These are phyloP conservation scores for Porogramme epimiltina DNA, from an alignment of 1,284 basidiomycete genomes.

Conservation along the genomic window DNA sequence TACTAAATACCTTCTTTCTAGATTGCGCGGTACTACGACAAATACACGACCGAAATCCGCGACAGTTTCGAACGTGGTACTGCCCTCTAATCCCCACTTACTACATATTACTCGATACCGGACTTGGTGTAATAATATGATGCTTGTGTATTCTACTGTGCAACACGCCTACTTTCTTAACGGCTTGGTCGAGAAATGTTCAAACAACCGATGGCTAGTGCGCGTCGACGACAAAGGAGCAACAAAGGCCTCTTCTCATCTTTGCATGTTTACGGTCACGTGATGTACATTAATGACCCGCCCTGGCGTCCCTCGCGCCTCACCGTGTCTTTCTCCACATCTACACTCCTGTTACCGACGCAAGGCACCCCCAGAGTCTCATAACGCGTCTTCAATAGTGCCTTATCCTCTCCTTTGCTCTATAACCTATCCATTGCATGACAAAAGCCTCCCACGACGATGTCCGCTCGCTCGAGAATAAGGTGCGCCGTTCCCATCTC, in stretches of 20 bases:
- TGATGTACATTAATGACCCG: background rate
- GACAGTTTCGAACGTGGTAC: conserved; percentile 96
- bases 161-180: background rate
- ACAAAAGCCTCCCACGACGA: background rate
- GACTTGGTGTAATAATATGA: conserved; percentile 1
- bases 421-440: too few relatives aligned
- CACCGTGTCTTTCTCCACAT: background rate
- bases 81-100: conserved; percentile 57
- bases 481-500: conserved; percentile 1
- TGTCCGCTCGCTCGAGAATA: conserved; percentile 18
- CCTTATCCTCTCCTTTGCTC: background rate
- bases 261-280: conserved; percentile 1
- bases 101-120: background rate
- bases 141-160: background rate
- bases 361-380: too few relatives aligned
- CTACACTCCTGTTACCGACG: too few relatives aligned
- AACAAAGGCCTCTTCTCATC: background rate
- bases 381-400: too few relatives aligned
- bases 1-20: conserved; percentile 30
- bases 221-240: too few relatives aligned
- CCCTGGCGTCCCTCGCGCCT: background rate
- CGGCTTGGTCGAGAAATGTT: too few relatives aligned
- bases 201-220: too few relatives aligned
- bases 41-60: conserved; percentile 93
- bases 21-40: conserved; percentile 97